Evolutionary conservation across 2,329 filamentous ascomycete genomes (phyloP).

Genomic region (Penicillium decumbens): DNA sequence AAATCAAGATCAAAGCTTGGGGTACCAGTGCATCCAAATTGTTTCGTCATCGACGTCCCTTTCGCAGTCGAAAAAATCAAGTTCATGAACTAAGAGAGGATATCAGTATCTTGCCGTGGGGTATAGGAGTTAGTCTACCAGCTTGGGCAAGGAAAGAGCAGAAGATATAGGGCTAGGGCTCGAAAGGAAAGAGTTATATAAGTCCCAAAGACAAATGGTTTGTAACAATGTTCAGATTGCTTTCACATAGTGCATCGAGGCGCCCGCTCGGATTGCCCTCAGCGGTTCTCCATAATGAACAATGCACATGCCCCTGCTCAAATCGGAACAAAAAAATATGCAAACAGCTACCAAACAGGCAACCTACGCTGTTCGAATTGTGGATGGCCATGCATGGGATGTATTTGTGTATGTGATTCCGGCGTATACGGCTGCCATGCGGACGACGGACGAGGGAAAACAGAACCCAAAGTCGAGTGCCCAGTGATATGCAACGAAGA

Average conservation of each 20-base stretch:
- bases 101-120: not conserved
- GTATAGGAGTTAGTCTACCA: not conserved
- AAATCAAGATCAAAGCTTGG: not conserved
- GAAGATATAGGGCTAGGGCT: slow-evolving; percentile 2
- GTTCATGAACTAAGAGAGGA: not conserved
- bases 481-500: slow-evolving; percentile 13
- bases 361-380: not conserved
- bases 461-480: slow-evolving; percentile 1
- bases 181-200: not conserved
- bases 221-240: not conserved
- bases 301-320: not conserved
- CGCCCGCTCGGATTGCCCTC: not conserved
- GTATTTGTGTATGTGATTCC: slow-evolving; percentile 7
- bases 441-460: not conserved
- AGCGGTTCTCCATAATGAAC: not conserved
- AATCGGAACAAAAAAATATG: not conserved
- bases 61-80: not conserved
- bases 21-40: not conserved
- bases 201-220: not conserved
- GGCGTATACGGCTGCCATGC: not conserved
- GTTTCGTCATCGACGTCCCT: not conserved
- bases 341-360: not conserved
- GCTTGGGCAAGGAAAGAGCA: not conserved
- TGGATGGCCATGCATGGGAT: not conserved
- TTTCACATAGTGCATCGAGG: not conserved